Evolutionary conservation across 1,284 basidiomycete genomes (phyloP).

Genomic region (Agroathelia rolfsii): DNA sequence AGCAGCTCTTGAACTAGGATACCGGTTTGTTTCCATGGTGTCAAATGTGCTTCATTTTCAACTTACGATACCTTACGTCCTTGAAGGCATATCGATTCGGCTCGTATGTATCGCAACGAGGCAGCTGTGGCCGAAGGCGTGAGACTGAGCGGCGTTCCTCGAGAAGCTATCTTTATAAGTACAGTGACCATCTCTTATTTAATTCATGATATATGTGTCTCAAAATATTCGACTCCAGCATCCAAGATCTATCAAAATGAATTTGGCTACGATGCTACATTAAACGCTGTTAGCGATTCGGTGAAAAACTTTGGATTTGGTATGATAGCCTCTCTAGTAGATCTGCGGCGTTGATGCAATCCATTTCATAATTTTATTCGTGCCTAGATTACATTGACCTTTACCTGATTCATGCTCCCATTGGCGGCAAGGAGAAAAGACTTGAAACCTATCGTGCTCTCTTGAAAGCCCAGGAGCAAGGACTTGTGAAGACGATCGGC

Average conservation of each 20-base stretch:
- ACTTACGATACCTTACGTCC: background rate
- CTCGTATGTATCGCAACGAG: slow-evolving; percentile 46
- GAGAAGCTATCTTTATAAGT: slow-evolving; percentile 64
- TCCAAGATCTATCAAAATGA: slow-evolving; percentile 33
- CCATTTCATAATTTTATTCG: background rate
- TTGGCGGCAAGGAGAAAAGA: slow-evolving; percentile 28
- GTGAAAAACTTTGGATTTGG: slow-evolving; percentile 30
- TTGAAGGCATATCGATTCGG: slow-evolving; percentile 31
- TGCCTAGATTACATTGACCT: slow-evolving; percentile 30
- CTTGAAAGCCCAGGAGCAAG: slow-evolving; percentile 30
- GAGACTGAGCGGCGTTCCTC: slow-evolving; percentile 57
- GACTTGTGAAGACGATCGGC: slow-evolving; percentile 40
- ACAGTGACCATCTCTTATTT: slow-evolving; percentile 43
- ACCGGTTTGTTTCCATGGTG: slow-evolving; percentile 23
- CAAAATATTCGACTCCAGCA: slow-evolving; percentile 19
- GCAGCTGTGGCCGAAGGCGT: slow-evolving; percentile 73
- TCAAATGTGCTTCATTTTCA: background rate
- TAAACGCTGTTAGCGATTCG: slow-evolving; percentile 28
- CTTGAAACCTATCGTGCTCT: slow-evolving; percentile 33
- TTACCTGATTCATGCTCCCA: slow-evolving; percentile 43
- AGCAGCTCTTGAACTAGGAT: slow-evolving; percentile 34
- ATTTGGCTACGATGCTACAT: slow-evolving; percentile 28
- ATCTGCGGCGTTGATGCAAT: too few species aligned
- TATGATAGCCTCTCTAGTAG: too few species aligned
- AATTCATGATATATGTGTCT: background rate